Conservation (phyloP, 169 alveolate genomes). For the Plasmodium vinckei region DNA sequence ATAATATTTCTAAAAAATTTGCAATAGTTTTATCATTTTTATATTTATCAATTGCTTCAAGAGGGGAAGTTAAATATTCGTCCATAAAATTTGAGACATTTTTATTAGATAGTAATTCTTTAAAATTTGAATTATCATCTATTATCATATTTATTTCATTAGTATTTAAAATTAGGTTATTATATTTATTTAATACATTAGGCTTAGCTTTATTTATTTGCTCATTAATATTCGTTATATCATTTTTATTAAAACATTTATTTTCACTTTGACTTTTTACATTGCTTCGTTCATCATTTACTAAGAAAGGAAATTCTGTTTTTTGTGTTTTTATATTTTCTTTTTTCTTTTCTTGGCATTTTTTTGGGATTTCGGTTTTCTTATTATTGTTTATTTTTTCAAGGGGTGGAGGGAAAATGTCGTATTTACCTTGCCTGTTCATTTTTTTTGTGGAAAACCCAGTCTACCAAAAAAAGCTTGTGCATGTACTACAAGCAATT, state of each 20-base stretch:
- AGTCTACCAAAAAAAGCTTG: too few species aligned
- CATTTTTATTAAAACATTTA: too few species aligned
- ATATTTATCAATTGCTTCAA: conserved; percentile 41
- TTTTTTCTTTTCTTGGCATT: neutral
- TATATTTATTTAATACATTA: conserved; percentile 24
- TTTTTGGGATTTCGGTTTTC: neutral
- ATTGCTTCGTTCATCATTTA: neutral
- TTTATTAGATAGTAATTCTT: conserved; percentile 8
- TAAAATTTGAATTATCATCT: conserved; percentile 13
- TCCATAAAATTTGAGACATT: conserved; percentile 30
- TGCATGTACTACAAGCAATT: too few species aligned
- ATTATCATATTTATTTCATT: conserved; percentile 41
- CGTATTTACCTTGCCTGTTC: conserved; percentile 16
- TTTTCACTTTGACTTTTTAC: too few species aligned
- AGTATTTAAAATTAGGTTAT: conserved; percentile 43
- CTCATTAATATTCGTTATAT: neutral
- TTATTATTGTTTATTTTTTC: conserved; percentile 33
- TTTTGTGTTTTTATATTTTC: neutral
- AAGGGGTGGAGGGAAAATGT: conserved; percentile 54
- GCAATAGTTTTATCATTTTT: conserved; percentile 17
- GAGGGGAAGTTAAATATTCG: conserved; percentile 35
- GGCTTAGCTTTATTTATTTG: neutral
- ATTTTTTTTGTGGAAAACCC: neutral
- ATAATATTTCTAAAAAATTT: conserved; percentile 17
- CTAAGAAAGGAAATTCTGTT: neutral